Conservation (phyloP, 257 asterid species). For the Ophiorrhiza pumila region DNA sequence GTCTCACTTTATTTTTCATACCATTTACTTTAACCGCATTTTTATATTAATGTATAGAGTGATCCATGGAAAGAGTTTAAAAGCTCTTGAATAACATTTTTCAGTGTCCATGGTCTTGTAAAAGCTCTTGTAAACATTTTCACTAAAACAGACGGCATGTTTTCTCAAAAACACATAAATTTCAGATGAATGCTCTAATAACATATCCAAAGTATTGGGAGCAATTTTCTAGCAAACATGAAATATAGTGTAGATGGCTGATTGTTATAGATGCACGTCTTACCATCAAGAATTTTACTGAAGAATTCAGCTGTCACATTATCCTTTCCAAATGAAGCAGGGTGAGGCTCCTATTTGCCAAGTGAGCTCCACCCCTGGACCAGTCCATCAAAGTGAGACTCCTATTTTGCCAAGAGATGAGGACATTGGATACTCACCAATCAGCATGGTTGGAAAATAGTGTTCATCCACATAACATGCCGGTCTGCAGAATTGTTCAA, state of each 20-base stretch:
- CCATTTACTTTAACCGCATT: background rate
- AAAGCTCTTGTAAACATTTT: no score
- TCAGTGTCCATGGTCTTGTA: no score
- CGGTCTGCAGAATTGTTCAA: slow-evolving; percentile 41
- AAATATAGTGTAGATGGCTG: slow-evolving; percentile 67
- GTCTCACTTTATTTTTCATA: slow-evolving; percentile 26
- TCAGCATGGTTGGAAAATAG: slow-evolving; percentile 62
- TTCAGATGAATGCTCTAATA: slow-evolving; percentile 51
- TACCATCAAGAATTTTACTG: slow-evolving; percentile 37
- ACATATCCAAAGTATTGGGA: slow-evolving; percentile 65
- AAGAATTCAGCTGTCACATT: slow-evolving; percentile 52
- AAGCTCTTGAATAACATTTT: no score
- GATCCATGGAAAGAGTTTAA: background rate
- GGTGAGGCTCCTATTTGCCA: no score
- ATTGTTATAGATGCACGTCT: slow-evolving; percentile 54
- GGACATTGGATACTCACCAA: slow-evolving; percentile 61
- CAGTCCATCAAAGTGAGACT: slow-evolving; percentile 83
- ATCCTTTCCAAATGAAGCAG: slow-evolving; percentile 66
- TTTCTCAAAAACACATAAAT: slow-evolving; percentile 66
- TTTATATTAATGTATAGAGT: background rate
- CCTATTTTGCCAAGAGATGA: slow-evolving; percentile 65
- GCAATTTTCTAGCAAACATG: slow-evolving; percentile 78
- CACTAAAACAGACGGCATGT: no score
- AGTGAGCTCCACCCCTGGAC: slow-evolving; percentile 94
- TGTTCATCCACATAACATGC: slow-evolving; percentile 48